phyloP scores from a whole-genome alignment of 352 stramenopile species.

The Aphanomyces invadans region DNA sequence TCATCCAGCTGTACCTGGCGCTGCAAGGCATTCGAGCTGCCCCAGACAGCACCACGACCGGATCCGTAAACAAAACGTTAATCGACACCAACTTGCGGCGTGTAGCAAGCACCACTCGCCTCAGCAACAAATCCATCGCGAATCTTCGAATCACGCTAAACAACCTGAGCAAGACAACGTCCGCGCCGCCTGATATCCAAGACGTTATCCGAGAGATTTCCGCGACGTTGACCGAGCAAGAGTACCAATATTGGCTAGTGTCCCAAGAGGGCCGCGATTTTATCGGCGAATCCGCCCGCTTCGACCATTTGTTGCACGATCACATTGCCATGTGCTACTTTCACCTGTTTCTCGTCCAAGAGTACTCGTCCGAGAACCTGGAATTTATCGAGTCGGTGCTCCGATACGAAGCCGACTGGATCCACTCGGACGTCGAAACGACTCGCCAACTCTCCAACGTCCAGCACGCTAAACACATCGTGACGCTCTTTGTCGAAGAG shows the following conservation, averaged over 20 bases:
- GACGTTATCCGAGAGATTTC: slow-evolving; percentile 1
- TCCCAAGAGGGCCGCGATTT: slow-evolving; percentile 5
- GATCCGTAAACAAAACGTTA: background rate
- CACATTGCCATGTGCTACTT: slow-evolving; percentile 19
- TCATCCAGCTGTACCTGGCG: slow-evolving; percentile 2
- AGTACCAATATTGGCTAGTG: background rate
- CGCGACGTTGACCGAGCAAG: background rate
- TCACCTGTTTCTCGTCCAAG: slow-evolving; percentile 18
- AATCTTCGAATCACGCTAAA: slow-evolving; percentile 4
- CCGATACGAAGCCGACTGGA: background rate
- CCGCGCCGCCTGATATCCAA: background rate
- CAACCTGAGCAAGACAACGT: background rate
- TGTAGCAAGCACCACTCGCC: background rate
- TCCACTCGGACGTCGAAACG: background rate
- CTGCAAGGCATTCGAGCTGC: slow-evolving; percentile 1
- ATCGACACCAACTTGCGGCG: background rate
- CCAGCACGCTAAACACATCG: background rate
- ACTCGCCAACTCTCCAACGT: background rate
- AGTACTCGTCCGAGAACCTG: slow-evolving; percentile 23
- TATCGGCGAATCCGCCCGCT: slow-evolving; percentile 1
- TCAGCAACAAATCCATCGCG: background rate
- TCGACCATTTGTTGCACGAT: slow-evolving; percentile 1
- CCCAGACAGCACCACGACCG: background rate
- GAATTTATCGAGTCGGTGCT: slow-evolving; percentile 13
- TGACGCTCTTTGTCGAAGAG: slow-evolving; percentile 14